Evolutionary conservation across 108 stramenopile genomes (phyloP), one percentile per base, ranked within the genome.

Genomic region (Nitzschia sp.): DNA sequence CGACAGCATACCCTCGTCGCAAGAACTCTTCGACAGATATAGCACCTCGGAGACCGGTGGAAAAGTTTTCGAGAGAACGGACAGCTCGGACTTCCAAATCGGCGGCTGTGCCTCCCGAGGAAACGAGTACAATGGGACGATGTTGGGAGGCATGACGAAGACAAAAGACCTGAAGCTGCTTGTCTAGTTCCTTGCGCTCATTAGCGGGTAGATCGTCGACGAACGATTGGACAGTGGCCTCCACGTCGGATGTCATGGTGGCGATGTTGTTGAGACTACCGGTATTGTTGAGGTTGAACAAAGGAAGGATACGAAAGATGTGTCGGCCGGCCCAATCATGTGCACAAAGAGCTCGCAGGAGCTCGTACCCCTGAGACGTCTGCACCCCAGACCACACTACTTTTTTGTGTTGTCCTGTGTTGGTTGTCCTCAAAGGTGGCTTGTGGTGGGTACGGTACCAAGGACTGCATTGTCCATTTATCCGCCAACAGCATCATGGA

Each of bases 1-100:
- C 72, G 57, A 96, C 95, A 14, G 91, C 95, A 81, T 96, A 96
- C 9, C 95, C 97, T 57, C 86, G 57, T 51, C 76, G 59, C 24
- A 94, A 57, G 58, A 97, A 95, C 64, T 92, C 79, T 80, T 98
- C 97, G 7, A 95, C 94, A 1, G 92, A 79, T 8, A 80, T 59
- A 0, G 96, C 96, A 8, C 97, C 97, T n/a, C 97, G 77, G 1
- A 73, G 59, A 8, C 98, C 98, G 0, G 96, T 95, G 63, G 88
- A 90, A 80, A 98, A 98, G 72, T 98, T 98, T 52, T 98, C 98
- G 52, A 98, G 67, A 68, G 77, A 95, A 17, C 98, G 83, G 10
- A 98, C 96, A 11, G 73, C 79, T 62, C 92, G 84, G 34, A 76
- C 46, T 82, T 98, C 98, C 67, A 98, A 80, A 57, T 86, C 85